Percentiles rank a stretch among this genome's conserved stretches.
phyloP scores from a whole-genome alignment of 2,329 filamentous ascomycete species.

The Phaeosphaeria sp. region DNA sequence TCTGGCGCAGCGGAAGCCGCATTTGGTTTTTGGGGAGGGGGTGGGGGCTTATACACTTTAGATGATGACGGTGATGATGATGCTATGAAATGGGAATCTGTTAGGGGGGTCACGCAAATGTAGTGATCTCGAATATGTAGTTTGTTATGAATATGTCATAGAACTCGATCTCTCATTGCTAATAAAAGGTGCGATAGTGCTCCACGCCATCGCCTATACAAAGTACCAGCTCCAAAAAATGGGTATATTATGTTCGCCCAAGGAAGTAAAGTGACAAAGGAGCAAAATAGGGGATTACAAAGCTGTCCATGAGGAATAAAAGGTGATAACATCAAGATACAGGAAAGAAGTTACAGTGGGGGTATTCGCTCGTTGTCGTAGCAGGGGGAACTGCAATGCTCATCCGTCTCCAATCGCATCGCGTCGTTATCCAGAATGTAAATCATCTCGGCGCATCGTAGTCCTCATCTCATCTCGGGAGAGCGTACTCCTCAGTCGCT shows the following conservation, averaged over 20 bases:
- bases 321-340: background rate
- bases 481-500: slow-evolving; percentile 21
- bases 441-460: slow-evolving; percentile 1
- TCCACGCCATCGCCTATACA: background rate
- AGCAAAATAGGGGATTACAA: background rate
- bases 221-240: background rate
- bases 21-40: slow-evolving; percentile 78
- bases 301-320: background rate
- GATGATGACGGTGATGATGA: background rate
- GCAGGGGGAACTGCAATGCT: background rate
- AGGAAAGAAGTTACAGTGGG: background rate
- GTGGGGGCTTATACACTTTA: slow-evolving; percentile 48
- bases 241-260: background rate
- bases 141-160: background rate
- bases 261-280: background rate
- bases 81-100: background rate
- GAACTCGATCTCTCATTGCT: background rate
- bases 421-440: background rate
- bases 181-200: background rate
- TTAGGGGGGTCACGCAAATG: background rate
- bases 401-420: background rate
- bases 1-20: slow-evolving; percentile 84
- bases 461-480: slow-evolving; percentile 2
- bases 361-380: slow-evolving; percentile 1
- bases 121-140: background rate